phyloP scores from a whole-genome alignment of 306 rosid genomes.

The Cicer arietinum region DNA sequence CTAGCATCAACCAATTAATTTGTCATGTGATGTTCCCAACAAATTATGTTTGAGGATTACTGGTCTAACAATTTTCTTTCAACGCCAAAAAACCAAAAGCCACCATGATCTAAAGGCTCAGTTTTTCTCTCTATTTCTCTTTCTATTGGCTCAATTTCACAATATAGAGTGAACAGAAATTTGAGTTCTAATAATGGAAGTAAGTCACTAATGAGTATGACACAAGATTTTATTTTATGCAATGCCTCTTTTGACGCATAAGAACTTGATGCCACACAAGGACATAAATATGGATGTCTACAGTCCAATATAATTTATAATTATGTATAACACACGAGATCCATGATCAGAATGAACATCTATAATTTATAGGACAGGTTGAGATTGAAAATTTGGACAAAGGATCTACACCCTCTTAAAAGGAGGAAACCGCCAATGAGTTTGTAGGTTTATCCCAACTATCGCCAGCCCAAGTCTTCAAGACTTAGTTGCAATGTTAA shows the following conservation, averaged over 20 bases:
- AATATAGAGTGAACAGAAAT: not conserved
- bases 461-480: conserved; percentile 5
- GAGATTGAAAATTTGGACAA: conserved; percentile 32
- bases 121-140: conserved; percentile 16
- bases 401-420: conserved; percentile 37
- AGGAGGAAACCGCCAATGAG: conserved; percentile 12
- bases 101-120: not conserved
- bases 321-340: conserved; percentile 24
- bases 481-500: not conserved
- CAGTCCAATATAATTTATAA: conserved; percentile 28
- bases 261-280: conserved; percentile 15
- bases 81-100: not conserved
- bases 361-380: conserved; percentile 20
- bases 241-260: conserved; percentile 12
- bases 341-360: not conserved
- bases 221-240: conserved; percentile 10
- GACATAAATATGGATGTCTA: conserved; percentile 3
- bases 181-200: not conserved
- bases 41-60: not conserved
- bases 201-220: conserved; percentile 5
- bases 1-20: not conserved
- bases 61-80: not conserved
- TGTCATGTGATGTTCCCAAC: not conserved
- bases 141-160: conserved; percentile 18
- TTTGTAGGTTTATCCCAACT: conserved; percentile 28